Conservation (phyloP, 1,284 basidiomycete species). For the Marasmius oreades region DNA sequence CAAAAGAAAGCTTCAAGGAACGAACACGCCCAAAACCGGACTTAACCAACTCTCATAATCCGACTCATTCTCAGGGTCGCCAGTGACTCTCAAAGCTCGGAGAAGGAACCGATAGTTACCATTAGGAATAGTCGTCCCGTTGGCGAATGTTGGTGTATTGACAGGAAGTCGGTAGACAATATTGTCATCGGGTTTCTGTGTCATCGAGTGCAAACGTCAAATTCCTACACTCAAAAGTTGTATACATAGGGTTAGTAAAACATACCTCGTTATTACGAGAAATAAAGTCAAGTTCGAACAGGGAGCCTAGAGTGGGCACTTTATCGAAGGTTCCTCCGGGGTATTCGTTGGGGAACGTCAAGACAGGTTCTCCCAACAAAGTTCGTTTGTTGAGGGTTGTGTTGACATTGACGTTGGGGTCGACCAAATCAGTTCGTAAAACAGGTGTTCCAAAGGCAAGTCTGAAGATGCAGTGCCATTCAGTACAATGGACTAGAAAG, state of each 20-base stretch:
- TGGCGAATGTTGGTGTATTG: constrained; percentile 27
- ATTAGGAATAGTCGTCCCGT: constrained; percentile 39
- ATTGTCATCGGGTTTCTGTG: background rate
- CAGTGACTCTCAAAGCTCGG: constrained; percentile 46
- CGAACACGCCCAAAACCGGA: constrained; percentile 27
- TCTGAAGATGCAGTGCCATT: background rate
- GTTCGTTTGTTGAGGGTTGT: background rate
- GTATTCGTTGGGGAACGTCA: background rate
- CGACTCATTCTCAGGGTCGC: constrained; percentile 38
- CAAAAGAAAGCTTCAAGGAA: background rate
- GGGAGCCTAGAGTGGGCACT: constrained; percentile 27
- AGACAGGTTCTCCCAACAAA: background rate
- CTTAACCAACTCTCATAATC: constrained; percentile 52
- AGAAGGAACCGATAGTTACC: constrained; percentile 47
- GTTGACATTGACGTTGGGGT: background rate
- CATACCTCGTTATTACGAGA: constrained; percentile 33
- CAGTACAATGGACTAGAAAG: background rate
- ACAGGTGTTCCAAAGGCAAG: constrained; percentile 4
- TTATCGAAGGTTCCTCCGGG: no score
- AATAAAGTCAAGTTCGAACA: constrained; percentile 33
- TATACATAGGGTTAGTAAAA: no score
- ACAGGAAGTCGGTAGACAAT: constrained; percentile 27
- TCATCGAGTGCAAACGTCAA: background rate
- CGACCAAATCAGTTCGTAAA: constrained; percentile 4
- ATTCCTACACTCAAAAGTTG: background rate